Percentiles rank a stretch among this genome's conserved stretches.
Evolutionary conservation across 2,329 filamentous ascomycete genomes (phyloP).

Genomic region (Botrytis sinoallii): DNA sequence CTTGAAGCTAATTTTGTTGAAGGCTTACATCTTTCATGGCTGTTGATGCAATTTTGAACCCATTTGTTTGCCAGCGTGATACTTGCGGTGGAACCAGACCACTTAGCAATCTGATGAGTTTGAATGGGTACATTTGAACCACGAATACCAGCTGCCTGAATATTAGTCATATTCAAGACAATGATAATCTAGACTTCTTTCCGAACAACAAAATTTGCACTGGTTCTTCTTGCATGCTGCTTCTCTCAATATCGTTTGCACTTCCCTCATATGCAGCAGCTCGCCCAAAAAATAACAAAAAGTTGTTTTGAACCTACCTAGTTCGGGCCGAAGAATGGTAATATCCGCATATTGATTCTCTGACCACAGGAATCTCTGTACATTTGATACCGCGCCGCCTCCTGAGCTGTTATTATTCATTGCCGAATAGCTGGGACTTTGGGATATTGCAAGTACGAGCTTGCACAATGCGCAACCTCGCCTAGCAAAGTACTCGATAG

Average conservation of each 20-base stretch:
- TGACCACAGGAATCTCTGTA: not conserved
- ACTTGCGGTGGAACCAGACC: not conserved
- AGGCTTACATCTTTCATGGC: not conserved
- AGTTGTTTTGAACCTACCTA: not conserved
- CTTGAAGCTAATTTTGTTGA: not conserved
- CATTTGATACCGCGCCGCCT: not conserved
- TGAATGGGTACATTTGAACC: not conserved
- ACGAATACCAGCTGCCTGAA: not conserved
- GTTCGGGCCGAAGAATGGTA: not conserved
- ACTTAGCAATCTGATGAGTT: not conserved
- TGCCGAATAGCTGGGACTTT: not conserved
- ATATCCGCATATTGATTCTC: not conserved
- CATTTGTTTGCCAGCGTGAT: not conserved
- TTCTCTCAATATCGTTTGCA: not conserved
- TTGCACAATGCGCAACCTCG: not conserved
- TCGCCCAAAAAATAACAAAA: not conserved
- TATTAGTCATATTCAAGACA: not conserved
- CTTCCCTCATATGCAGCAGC: not conserved
- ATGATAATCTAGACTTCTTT: not conserved
- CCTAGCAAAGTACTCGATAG: not conserved
- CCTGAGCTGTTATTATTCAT: not conserved
- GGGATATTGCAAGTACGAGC: not conserved
- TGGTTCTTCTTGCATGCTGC: not conserved
- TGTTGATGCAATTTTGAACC: not conserved
- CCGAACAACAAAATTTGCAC: not conserved